Percentiles rank a stretch among this genome's conserved stretches.
These are phyloP conservation scores for Hyphodiscus sp. DNA, from an alignment of 2,329 filamentous ascomycete species.

Conservation along the genomic window DNA sequence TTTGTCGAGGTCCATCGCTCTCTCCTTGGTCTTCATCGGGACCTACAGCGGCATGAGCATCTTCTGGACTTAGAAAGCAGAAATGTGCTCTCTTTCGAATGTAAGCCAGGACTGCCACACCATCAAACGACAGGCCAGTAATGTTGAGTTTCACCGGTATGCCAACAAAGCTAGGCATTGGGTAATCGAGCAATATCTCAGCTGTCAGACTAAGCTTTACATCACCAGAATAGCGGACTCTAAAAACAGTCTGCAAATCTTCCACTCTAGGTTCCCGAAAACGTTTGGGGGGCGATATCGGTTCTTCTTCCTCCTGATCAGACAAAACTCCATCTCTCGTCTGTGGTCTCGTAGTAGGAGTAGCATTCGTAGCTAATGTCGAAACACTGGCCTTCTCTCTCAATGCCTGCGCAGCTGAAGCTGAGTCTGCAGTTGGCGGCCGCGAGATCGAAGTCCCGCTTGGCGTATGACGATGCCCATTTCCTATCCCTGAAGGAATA, in stretches of 20 bases:
- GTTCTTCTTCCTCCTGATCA: conserved; percentile 25
- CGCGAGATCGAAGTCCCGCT: conserved; percentile 28
- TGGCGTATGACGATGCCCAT: conserved; percentile 24
- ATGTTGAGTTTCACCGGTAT: conserved; percentile 93
- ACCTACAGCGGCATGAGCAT: conserved; percentile 66
- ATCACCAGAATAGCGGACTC: conserved; percentile 83
- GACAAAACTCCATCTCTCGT: conserved; percentile 43
- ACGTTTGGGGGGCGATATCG: conserved; percentile 38
- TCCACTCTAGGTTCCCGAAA: conserved; percentile 71
- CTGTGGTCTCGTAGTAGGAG: conserved; percentile 48
- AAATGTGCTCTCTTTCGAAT: conserved; percentile 87
- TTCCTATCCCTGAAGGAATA: conserved; percentile 13
- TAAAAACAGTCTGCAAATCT: conserved; percentile 88
- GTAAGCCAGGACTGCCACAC: conserved; percentile 84
- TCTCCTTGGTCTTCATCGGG: conserved; percentile 24
- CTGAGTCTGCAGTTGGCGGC: conserved; percentile 34
- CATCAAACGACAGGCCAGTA: conserved; percentile 90
- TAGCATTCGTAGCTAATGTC: conserved; percentile 48
- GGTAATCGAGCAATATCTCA: conserved; percentile 93
- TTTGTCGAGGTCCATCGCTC: conserved; percentile 16
- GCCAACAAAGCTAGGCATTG: conserved; percentile 96
- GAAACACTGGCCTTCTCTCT: conserved; percentile 57
- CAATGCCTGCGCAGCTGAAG: conserved; percentile 32
- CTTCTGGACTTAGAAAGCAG: conserved; percentile 89
- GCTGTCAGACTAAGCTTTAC: conserved; percentile 84